phyloP scores from a whole-genome alignment of 176 grass and related monocot genomes.

The Oryza longistaminata region DNA sequence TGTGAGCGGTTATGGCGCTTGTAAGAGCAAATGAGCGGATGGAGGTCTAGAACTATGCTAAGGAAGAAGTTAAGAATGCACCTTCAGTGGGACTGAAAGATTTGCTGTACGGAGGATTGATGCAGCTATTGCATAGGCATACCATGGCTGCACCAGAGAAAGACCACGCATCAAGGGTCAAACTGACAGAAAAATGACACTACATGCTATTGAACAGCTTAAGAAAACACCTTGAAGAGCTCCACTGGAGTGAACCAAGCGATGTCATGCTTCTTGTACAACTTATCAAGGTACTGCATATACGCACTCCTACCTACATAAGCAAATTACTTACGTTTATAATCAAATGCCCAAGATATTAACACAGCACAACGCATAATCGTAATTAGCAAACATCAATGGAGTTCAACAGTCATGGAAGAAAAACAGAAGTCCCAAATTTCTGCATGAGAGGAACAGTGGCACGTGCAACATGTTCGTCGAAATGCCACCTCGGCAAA shows the following conservation, averaged over 20 bases:
- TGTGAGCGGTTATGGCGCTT: background rate
- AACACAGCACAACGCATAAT: background rate
- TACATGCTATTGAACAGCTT: background rate
- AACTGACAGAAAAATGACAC: background rate
- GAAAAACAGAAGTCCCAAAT: background rate
- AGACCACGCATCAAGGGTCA: slow-evolving; percentile 20
- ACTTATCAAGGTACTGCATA: slow-evolving; percentile 73
- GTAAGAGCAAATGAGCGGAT: background rate
- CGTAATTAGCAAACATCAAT: background rate
- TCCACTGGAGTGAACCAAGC: slow-evolving; percentile 98
- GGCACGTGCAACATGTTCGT: slow-evolving; percentile 33
- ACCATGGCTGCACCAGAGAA: slow-evolving; percentile 83
- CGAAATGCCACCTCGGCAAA: slow-evolving; percentile 35
- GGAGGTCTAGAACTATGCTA: background rate
- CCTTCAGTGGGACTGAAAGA: slow-evolving; percentile 87
- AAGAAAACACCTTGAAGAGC: slow-evolving; percentile 77
- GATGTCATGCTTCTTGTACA: slow-evolving; percentile 92
- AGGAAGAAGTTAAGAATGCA: slow-evolving; percentile 24
- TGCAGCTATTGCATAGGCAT: slow-evolving; percentile 92
- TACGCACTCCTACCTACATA: slow-evolving; percentile 75
- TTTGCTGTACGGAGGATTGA: slow-evolving; percentile 86
- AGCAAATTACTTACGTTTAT: background rate
- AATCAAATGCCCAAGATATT: background rate
- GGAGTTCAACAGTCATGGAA: background rate
- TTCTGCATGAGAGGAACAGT: background rate